phyloP scores from a whole-genome alignment of 2,329 filamentous ascomycete genomes.

The Penicillium sp. region DNA sequence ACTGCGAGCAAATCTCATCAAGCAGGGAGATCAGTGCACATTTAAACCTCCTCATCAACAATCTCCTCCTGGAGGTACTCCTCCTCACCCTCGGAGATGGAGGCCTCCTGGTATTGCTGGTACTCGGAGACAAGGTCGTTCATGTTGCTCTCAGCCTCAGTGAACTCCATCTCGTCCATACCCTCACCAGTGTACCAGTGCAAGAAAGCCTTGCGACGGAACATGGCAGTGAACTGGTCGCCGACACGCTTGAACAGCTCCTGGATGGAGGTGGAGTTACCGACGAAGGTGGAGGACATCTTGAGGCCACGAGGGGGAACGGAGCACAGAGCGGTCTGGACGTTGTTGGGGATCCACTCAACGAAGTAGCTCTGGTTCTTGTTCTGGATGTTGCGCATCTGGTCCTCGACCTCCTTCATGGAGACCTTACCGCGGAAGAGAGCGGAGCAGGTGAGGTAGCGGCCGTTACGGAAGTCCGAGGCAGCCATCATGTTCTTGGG shows the following conservation, averaged over 20 bases:
- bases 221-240: slow-evolving; percentile 99
- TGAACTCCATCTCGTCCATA: slow-evolving; percentile 99
- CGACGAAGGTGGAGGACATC: slow-evolving; percentile 99
- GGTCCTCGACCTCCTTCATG: slow-evolving; percentile 99
- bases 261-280: slow-evolving; percentile 99
- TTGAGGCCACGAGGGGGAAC: slow-evolving; percentile 96
- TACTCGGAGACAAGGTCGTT: slow-evolving; percentile 99
- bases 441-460: slow-evolving; percentile 98
- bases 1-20: slow-evolving; percentile 36
- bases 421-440: slow-evolving; percentile 99
- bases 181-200: slow-evolving; percentile 99
- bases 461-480: slow-evolving; percentile 98
- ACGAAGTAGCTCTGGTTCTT: slow-evolving; percentile 99
- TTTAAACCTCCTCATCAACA: slow-evolving; percentile 71
- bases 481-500: slow-evolving; percentile 99
- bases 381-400: slow-evolving; percentile 99
- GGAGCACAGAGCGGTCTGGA: slow-evolving; percentile 98
- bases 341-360: slow-evolving; percentile 99
- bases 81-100: slow-evolving; percentile 94
- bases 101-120: slow-evolving; percentile 99
- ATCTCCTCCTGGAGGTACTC: slow-evolving; percentile 82
- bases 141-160: slow-evolving; percentile 99
- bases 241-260: slow-evolving; percentile 99
- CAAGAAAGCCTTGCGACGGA: slow-evolving; percentile 99
- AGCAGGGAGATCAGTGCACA: slow-evolving; percentile 14